Evolutionary conservation across 768 basidiomycete genomes (phyloP), one percentile per base, ranked within the genome.

Genomic region (Lactarius psammicola): DNA sequence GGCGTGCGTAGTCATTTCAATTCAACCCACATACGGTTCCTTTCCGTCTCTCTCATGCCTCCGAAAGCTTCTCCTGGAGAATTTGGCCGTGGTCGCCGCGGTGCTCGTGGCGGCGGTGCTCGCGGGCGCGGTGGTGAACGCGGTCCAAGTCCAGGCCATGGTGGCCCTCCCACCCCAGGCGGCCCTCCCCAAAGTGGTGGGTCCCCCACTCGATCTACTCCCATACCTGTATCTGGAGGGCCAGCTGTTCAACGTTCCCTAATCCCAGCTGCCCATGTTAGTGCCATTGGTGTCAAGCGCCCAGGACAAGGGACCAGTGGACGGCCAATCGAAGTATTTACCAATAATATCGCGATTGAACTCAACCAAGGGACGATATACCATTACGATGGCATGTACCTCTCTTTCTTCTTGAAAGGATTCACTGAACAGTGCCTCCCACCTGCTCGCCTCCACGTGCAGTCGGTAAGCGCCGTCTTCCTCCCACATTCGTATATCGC

Each of bases 311-410:
- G 88, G 26, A 80, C 78, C 0, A 78, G 79, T 13, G 91, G 90
- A 4, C 77, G 74, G 28, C 69, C 74, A 1, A 77, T 81, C 33
- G 69, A 68, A 17, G 78, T 85, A 5, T 67, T 63, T 6, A 80
- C 84, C 34, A 94, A 93, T 74, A 87, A 87, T 58, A 93, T 90
- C 69, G 73, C 72, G 55, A 84, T 84, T 4, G 78, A 81, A 0
- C 84, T 89, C 18, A 87, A 90, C 0, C 82, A 87, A 26, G 76
- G 74, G 8, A 81, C 83, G 33, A 91, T 92, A 49, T 81, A 87
- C 66, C 92, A 93, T 71, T 92, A 93, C 70, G 90, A 94, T 74
- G 86, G 92, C 89, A 72, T 67, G 87, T 75, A 1, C 62, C 64
- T 59, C 20, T 59, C 56, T 54, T 33, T 60, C 55, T 62, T 51